Evolutionary conservation across 2,329 filamentous ascomycete species (phyloP), one percentile per base, ranked within the genome.

Genomic region (Colletotrichum sp.): DNA sequence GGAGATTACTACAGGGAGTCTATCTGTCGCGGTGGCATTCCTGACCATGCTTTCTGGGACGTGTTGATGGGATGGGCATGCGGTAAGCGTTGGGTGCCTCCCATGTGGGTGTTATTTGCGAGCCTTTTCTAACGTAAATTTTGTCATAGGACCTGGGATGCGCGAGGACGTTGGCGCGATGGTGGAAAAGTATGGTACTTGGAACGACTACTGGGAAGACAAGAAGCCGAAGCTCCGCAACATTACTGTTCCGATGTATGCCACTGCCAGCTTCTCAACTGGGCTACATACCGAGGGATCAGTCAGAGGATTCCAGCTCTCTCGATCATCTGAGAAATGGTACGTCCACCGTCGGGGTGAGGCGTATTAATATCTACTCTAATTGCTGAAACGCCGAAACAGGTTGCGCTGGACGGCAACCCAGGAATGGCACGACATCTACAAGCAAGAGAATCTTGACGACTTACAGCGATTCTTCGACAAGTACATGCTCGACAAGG

Each of bases 21-120:
- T 0, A 55, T 80, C 26, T 78, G 62, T 12, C 78, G 80, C 2
- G 81, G 81, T 2, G 80, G 81, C 4, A 76, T 79, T 24, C 65
- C 62, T 79, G 44, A 59, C 63, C n/a, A 59, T 77, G 2, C 80
- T 80, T 80, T 55, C 32, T 73, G 75, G 52, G 59, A 77, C 26
- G 65, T 79, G 55, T 52, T 79, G 16, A 18, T 60, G 57, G 57
- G 2, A 0, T 60, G 26, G 57, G 24, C 57, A 13, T 60, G 57
- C 57, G 57, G 57, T 60, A 32, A n/a, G 57, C 5, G 57, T 13
- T 10, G n/a, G n/a, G n/a, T n/a, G n/a, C n/a, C n/a, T n/a, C n/a
- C 18, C n/a, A 9, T 15, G 6, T 28, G 57, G 26, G 24, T 6
- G 1, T 2, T 28, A 1, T 60, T 4, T 60, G 4, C 26, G 9